Base-by-base conservation (phyloP, 148 eudicot species). In the Silene uniflora region DNA sequence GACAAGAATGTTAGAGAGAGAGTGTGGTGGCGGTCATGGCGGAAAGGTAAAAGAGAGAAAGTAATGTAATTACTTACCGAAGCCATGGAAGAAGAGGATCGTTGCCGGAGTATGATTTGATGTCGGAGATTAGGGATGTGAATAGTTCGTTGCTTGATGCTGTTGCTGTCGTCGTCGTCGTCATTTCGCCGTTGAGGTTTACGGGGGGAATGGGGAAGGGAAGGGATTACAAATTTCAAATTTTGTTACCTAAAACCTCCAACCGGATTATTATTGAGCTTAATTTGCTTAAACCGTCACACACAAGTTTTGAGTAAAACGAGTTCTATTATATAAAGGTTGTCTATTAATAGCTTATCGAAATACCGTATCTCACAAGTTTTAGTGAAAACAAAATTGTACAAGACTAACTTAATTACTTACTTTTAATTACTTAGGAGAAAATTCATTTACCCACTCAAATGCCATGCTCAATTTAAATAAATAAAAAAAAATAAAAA, bases 1-100 rank as follows among this genome's bases (percentile, higher is more conserved):
- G 29, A 39, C 1, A 6, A 14, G 56, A 52, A 52, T 52, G 66
- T 76, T 25, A 72, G 25, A 73, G 62, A 60, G 7, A 76, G 6
- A 25, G 22, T 69, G 66, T 12, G 16, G 66, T 12, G 16, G 23
- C 35, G 27, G 67, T 14, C 60, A 49, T 13, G 54, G 35, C 7
- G 6, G 14, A 46, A 22, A 25, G 47, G 14, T 22, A 2, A 23
- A 17, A 71, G 27, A 14, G 47, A 73, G 60, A 16, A 32, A 52
- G 55, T 10, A 8, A 0, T 10, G 17, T 12, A 52, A 10, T 52
- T 52, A 52, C 2, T 62, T 83, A 89, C 98, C 96, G 82, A 72
- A 91, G 83, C 98, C 98, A 94, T n/a, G 98, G 98, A 66, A 91
- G 86, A 66, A 94, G 89, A 71, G 97, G 98, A 32, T 94, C 98